Conservation (phyloP, 2,329 filamentous ascomycete genomes). For the Cordyceps javanica region DNA sequence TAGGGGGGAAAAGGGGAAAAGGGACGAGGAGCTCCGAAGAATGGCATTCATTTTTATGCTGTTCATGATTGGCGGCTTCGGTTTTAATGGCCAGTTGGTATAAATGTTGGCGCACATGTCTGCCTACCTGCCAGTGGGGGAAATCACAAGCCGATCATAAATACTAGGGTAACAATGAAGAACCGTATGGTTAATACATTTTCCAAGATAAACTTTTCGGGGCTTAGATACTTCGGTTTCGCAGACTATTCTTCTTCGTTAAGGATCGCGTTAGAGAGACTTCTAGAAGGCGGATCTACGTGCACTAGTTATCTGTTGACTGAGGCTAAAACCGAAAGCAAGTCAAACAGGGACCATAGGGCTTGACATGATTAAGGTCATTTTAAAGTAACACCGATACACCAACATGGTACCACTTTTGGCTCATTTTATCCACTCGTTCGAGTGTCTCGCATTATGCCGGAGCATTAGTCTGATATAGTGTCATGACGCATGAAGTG, state of each 20-base stretch:
- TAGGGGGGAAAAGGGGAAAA: not conserved
- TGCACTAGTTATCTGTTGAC: not conserved
- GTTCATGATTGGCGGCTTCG: not conserved
- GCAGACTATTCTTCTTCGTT: not conserved
- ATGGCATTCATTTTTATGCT: not conserved
- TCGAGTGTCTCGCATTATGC: not conserved
- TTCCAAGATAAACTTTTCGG: not conserved
- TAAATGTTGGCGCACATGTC: not conserved
- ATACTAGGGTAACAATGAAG: not conserved
- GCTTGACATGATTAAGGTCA: too few species aligned
- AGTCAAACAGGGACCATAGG: not conserved
- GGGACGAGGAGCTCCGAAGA: not conserved
- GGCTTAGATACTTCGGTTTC: not conserved
- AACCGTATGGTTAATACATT: not conserved
- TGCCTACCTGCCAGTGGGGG: not conserved
- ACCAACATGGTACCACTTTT: not conserved
- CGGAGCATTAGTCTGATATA: not conserved
- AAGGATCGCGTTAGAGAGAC: not conserved
- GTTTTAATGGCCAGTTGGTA: not conserved
- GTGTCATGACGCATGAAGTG: not conserved
- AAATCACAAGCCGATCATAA: not conserved
- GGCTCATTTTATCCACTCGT: not conserved
- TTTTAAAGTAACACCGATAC: not conserved
- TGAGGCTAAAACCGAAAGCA: not conserved
- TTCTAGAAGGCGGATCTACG: not conserved